These are phyloP conservation scores for Talaromyces trachyspermus DNA, from an alignment of 495 filamentous ascomycete species.

Conservation along the genomic window DNA sequence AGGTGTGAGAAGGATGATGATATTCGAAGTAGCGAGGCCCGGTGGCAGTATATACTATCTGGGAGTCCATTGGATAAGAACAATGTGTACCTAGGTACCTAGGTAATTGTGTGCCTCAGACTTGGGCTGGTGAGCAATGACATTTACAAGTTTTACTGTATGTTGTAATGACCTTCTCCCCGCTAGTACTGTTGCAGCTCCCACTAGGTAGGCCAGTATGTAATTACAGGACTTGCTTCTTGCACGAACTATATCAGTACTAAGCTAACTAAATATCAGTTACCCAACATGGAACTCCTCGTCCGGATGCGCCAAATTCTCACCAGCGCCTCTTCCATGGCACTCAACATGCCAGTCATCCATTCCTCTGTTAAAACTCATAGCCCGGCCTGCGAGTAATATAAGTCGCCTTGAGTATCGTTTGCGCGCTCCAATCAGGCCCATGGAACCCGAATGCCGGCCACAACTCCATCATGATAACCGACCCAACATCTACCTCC, in stretches of 20 bases:
- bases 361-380: background rate
- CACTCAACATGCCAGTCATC: background rate
- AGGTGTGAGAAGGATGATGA: too few species aligned
- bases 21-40: too few species aligned
- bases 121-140: too few species aligned
- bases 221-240: background rate
- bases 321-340: background rate
- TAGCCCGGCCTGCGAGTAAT: slow-evolving; percentile 1
- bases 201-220: too few species aligned
- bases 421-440: background rate
- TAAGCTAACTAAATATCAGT: background rate
- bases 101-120: too few species aligned
- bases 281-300: slow-evolving; percentile 1
- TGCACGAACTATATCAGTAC: background rate
- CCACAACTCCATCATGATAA: slow-evolving; percentile 1
- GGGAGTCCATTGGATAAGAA: too few species aligned
- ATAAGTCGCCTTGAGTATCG: background rate
- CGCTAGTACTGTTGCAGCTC: too few species aligned
- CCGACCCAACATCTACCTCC: background rate
- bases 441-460: background rate
- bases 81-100: too few species aligned
- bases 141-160: too few species aligned
- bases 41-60: too few species aligned
- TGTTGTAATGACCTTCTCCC: too few species aligned
- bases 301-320: background rate